Percentiles rank a stretch among this genome's conserved stretches.
These are phyloP conservation scores for Leishmania aethiopica DNA, from an alignment of 208 protist genomes.

Conservation along the genomic window DNA sequence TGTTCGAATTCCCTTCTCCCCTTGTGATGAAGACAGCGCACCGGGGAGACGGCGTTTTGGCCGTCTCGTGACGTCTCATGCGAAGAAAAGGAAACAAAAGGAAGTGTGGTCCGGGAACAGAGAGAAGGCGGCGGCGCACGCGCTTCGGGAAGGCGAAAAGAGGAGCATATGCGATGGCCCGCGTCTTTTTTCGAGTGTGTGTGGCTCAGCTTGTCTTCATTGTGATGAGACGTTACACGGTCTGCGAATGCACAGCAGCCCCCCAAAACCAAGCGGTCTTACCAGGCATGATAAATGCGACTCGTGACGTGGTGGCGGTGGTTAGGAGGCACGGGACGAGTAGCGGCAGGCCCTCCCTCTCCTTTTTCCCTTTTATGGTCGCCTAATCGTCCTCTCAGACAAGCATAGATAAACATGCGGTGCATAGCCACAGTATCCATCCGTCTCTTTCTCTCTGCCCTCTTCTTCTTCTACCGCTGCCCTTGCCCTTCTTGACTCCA, in stretches of 20 bases:
- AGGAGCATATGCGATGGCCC: background rate
- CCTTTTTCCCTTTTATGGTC: background rate
- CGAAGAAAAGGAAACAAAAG: background rate
- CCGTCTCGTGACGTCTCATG: background rate
- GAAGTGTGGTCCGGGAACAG: background rate
- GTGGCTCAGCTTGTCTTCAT: background rate
- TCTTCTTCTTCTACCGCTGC: too few species aligned
- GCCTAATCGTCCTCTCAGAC: background rate
- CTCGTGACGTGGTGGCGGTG: background rate
- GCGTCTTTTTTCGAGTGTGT: background rate
- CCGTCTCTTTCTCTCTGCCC: background rate
- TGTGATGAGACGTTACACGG: background rate
- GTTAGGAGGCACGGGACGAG: background rate
- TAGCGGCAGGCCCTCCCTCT: background rate
- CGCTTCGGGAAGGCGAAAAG: background rate
- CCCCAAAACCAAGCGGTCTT: background rate
- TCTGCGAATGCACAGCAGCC: background rate
- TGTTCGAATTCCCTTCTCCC: background rate
- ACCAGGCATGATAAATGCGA: background rate
- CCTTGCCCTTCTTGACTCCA: too few species aligned
- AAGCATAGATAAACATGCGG: background rate
- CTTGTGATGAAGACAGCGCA: background rate
- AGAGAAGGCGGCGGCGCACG: background rate
- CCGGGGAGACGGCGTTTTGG: background rate
- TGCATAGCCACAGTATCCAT: background rate